Evolutionary conservation across 2,329 filamentous ascomycete genomes (phyloP), one percentile per base, ranked within the genome.

Genomic region (Rutstroemia sp.): DNA sequence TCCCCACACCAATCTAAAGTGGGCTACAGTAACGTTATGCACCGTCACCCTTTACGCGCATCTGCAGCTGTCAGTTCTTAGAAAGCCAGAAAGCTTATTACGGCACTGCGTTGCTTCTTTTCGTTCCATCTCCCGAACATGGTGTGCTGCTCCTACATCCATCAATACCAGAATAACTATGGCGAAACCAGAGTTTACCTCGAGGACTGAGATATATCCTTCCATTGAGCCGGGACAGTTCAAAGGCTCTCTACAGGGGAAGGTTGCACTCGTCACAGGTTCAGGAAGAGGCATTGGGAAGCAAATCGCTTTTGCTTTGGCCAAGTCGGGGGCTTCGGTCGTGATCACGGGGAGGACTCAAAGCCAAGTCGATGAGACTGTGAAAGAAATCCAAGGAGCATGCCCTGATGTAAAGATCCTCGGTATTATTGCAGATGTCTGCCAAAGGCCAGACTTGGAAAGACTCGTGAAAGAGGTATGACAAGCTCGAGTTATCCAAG

Each of bases 191-290:
- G 61, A 63, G 10, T 61, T 60, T 49, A 59, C 58, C 16, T 30
- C 59, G 21, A 58, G 58, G 10, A 60, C 42, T 3, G 53, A 42
- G 7, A 55, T 60, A 21, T 63, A 63, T 42, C 51, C 59, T 12
- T 53, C 61, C 5, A 63, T 63, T 30, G 59, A 58, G 34, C 59
- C 59, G n/a, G 27, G 56, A 14, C 51, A 53, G 5, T 63, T 60
- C 21, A 56, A 52, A 21, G 37, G 49, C 2, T 45, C 57, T 2
- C 27, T 61, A 5, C 27, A 19, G 21, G 54, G 58, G 8, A 62
- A 61, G 53, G 58, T 63, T 47, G 61, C 59, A 19, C 54, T 63
- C 21, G 58, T 63, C 6, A 61, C 61, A 18, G 61, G 61, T 3
- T 58, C 57, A 19, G 58, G 59, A 12, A 53, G 61, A 52, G 61